phyloP scores from a whole-genome alignment of 2,329 filamentous ascomycete species.

The Cytospora paraplurivora region DNA sequence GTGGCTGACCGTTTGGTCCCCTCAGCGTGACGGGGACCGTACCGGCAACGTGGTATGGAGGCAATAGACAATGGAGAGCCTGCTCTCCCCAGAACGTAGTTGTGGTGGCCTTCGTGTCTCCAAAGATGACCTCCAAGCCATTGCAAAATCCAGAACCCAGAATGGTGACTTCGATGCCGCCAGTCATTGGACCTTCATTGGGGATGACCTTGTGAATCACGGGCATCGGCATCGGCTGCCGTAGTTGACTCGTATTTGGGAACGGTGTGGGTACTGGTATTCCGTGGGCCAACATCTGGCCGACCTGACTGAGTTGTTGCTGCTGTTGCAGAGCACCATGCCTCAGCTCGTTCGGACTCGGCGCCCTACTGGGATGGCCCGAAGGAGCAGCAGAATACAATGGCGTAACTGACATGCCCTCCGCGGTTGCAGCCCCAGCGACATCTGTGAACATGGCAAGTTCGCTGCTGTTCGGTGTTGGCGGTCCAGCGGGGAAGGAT shows the following conservation, averaged over 20 bases:
- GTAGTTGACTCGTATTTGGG: slow-evolving; percentile 18
- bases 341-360: slow-evolving; percentile 64
- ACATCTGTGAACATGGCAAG: slow-evolving; percentile 57
- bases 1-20: slow-evolving; percentile 44
- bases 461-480: slow-evolving; percentile 68
- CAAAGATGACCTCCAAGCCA: slow-evolving; percentile 82
- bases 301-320: slow-evolving; percentile 34
- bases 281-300: slow-evolving; percentile 20
- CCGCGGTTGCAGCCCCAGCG: slow-evolving; percentile 64
- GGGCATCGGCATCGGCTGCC: slow-evolving; percentile 45
- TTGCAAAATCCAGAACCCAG: slow-evolving; percentile 79
- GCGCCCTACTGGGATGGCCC: slow-evolving; percentile 73
- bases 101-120: slow-evolving; percentile 63
- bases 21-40: slow-evolving; percentile 72
- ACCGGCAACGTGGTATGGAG: slow-evolving; percentile 68
- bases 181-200: slow-evolving; percentile 75
- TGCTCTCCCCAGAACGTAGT: slow-evolving; percentile 81
- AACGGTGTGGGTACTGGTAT: slow-evolving; percentile 20
- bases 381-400: slow-evolving; percentile 74
- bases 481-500: slow-evolving; percentile 59
- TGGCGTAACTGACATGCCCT: slow-evolving; percentile 64
- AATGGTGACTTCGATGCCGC: slow-evolving; percentile 85
- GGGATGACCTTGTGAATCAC: slow-evolving; percentile 84
- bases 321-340: slow-evolving; percentile 46
- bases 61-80: slow-evolving; percentile 77